These are phyloP conservation scores for Candolleomyces efflorescens DNA, from an alignment of 768 basidiomycete species.

Conservation along the genomic window DNA sequence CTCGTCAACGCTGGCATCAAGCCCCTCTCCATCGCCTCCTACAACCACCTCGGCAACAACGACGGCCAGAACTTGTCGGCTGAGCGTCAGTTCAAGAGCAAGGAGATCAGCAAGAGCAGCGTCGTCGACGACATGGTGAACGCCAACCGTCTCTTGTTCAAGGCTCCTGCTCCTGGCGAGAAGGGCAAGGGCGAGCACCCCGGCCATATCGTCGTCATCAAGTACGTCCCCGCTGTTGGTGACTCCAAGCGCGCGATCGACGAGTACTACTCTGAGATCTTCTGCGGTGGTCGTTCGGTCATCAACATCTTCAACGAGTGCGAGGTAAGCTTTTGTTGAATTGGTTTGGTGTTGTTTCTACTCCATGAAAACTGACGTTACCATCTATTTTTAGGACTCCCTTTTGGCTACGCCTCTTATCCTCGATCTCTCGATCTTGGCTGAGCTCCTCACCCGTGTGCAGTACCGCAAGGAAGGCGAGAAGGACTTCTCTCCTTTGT, in stretches of 20 bases:
- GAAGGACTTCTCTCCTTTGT: conserved; percentile 68
- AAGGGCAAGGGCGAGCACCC: conserved; percentile 92
- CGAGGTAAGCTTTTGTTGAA: conserved; percentile 50
- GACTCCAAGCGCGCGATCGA: conserved; percentile 99
- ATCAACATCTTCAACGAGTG: conserved; percentile 99
- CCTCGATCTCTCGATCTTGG: conserved; percentile 87
- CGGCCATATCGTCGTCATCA: conserved; percentile 95
- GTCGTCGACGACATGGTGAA: conserved; percentile 99
- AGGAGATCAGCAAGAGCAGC: conserved; percentile 96
- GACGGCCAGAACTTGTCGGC: conserved; percentile 91
- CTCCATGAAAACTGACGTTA: conserved; percentile 9
- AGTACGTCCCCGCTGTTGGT: conserved; percentile 94
- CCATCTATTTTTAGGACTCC: conserved; percentile 61
- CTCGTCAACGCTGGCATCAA: conserved; percentile 98
- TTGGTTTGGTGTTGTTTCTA: not conserved
- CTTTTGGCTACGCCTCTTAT: conserved; percentile 95
- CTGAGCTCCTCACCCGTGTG: conserved; percentile 91
- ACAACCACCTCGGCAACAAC: conserved; percentile 99
- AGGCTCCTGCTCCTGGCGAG: conserved; percentile 59
- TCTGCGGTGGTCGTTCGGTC: conserved; percentile 90
- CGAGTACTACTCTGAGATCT: conserved; percentile 98
- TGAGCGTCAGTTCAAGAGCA: conserved; percentile 92
- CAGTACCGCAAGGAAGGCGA: conserved; percentile 66
- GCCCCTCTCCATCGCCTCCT: conserved; percentile 93
- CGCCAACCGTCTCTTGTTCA: conserved; percentile 86